Conservation (phyloP, 1,139 yeast genomes). For the Pichia sp. region DNA sequence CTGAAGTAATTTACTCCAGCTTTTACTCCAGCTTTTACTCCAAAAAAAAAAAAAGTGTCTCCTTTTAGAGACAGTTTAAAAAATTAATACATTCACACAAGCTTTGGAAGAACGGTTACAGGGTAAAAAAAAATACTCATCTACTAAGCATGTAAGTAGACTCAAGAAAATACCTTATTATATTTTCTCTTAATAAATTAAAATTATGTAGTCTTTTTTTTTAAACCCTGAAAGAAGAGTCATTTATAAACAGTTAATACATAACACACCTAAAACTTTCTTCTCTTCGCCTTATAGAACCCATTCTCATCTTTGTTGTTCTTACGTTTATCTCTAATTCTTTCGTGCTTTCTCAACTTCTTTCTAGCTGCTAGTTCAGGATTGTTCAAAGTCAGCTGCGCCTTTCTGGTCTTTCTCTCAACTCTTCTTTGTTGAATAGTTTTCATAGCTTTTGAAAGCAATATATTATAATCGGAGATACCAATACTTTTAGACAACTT, state of each 20-base stretch:
- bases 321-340: constrained; percentile 69
- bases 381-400: constrained; percentile 66
- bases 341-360: constrained; percentile 67
- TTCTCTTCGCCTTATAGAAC: constrained; percentile 58
- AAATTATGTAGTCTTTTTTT: too few relatives aligned
- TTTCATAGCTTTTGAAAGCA: constrained; percentile 57
- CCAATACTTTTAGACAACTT: constrained; percentile 67
- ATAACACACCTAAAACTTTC: constrained; percentile 8
- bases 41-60: too few relatives aligned
- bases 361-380: constrained; percentile 78
- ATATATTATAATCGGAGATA: constrained; percentile 56
- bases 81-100: too few relatives aligned
- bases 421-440: constrained; percentile 53
- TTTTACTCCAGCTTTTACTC: too few relatives aligned
- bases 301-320: constrained; percentile 72
- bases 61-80: too few relatives aligned
- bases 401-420: constrained; percentile 69
- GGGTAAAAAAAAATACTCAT: too few relatives aligned
- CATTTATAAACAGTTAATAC: neutral
- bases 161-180: too few relatives aligned
- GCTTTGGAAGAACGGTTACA: too few relatives aligned
- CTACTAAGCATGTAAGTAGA: too few relatives aligned
- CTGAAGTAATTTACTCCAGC: too few relatives aligned
- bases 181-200: too few relatives aligned
- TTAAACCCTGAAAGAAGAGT: too few relatives aligned